These are phyloP conservation scores for Teratosphaeria gauchensis DNA, from an alignment of 2,329 filamentous ascomycete genomes.

Conservation along the genomic window DNA sequence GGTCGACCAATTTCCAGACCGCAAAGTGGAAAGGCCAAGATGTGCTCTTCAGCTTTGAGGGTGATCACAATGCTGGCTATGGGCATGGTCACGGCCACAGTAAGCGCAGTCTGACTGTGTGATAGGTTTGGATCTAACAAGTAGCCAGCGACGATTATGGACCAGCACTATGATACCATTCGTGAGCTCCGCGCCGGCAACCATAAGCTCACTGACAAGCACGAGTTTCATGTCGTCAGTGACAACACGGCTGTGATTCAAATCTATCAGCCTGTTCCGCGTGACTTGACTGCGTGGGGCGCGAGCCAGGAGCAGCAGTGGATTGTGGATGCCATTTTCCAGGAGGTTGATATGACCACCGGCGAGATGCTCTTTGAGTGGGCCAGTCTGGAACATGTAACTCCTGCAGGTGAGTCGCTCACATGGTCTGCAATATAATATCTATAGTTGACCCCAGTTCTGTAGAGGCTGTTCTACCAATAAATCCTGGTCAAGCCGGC, in stretches of 20 bases:
- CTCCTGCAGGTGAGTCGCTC: constrained; percentile 28
- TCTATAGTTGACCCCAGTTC: not conserved
- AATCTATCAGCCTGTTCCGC: constrained; percentile 29
- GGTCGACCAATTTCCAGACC: constrained; percentile 23
- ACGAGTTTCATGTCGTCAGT: constrained; percentile 36
- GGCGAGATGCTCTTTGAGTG: constrained; percentile 48
- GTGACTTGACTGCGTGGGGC: constrained; percentile 17
- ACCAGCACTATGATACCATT: not conserved
- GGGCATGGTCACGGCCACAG: constrained; percentile 17
- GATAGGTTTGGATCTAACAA: too few species aligned
- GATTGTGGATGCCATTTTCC: constrained; percentile 29
- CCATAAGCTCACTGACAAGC: constrained; percentile 29
- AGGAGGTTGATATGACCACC: constrained; percentile 37
- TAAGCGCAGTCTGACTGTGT: constrained; percentile 19
- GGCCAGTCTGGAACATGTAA: constrained; percentile 43
- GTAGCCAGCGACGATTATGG: not conserved
- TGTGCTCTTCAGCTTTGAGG: constrained; percentile 29
- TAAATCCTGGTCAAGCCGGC: not conserved
- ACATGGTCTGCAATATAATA: not conserved
- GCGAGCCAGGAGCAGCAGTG: constrained; percentile 14
- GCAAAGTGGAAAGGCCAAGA: constrained; percentile 27
- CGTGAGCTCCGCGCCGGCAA: constrained; percentile 28
- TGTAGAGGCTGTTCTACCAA: not conserved
- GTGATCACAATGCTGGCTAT: constrained; percentile 22
- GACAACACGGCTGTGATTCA: constrained; percentile 35